Evolutionary conservation across 805 yeast species (phyloP), one percentile per base, ranked within the genome.

Genomic region (Ogataea zsoltii): DNA sequence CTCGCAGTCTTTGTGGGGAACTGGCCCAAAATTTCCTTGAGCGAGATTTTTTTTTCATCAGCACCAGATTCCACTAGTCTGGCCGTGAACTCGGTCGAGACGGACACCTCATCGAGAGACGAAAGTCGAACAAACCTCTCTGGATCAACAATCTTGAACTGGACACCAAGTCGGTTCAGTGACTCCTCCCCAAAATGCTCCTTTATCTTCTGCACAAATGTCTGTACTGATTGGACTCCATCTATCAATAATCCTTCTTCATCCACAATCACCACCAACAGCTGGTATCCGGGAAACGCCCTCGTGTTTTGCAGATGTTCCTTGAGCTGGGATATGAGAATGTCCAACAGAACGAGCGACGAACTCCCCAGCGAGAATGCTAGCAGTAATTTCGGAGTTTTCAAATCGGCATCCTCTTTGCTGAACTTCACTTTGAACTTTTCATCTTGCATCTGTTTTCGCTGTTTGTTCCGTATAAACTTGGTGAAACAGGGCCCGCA

Each of bases 391-490:
- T 66, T 75, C 14, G 76, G 80, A 2, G 61, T 49, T 45, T 12
- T 54, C 41, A 28, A 60, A 65, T 12, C 35, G 2, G 48, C 41
- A 14, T 49, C 33, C 23, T 66, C 69, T 6, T 21, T 13, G 14
- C 68, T 68, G 1, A 66, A 89, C 56, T 82, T 77, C 17, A 86
- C 91, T 58, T 88, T 86, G 67, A 77, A 90, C 44, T 74, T 78
- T 12, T 86, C 90, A 51, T 75, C 78, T 61, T 69, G 72, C 89
- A 92, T 81, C 58, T 76, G 85, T 58, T 85, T 86, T 50, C 96
- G 73, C 64, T 88, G 90, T 62, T 91, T 91, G 18, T 88, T 83
- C 46, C 84, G 74, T 30, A 91, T 72, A 60, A 88, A 91, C 48
- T 82, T 74, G 16, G 76, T 60, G 55, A 88, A 92, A 63, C 98